Evolutionary conservation across 352 stramenopile species (phyloP).

Genomic region (Globisporangium megalacanthum): DNA sequence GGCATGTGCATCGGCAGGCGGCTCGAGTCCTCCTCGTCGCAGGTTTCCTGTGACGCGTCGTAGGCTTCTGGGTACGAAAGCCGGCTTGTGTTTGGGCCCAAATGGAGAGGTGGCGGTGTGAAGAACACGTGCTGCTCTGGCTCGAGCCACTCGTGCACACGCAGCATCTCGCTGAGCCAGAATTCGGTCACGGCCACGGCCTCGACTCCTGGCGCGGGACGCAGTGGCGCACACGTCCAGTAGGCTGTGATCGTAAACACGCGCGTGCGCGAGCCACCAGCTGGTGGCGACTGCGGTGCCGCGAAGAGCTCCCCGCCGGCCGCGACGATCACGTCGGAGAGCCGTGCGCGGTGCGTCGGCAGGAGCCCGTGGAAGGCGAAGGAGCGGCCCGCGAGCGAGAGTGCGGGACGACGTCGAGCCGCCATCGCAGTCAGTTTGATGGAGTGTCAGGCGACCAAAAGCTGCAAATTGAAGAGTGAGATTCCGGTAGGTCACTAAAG

Average conservation of each 20-base stretch:
- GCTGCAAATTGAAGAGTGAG: no score
- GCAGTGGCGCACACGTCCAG: conserved; percentile 29
- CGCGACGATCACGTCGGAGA: conserved; percentile 11
- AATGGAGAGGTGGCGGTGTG: conserved; percentile 20
- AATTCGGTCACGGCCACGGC: conserved; percentile 37
- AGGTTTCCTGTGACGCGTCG: not conserved
- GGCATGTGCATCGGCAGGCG: conserved; percentile 29
- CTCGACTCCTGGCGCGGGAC: not conserved
- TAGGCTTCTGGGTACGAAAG: conserved; percentile 38
- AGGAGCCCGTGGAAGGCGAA: conserved; percentile 33
- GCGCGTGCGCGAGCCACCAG: not conserved
- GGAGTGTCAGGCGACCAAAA: not conserved
- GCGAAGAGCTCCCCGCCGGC: conserved; percentile 16
- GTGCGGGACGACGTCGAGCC: conserved; percentile 7
- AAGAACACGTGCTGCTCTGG: conserved; percentile 40
- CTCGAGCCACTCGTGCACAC: conserved; percentile 28
- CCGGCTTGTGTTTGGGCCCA: not conserved
- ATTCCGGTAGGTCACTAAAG: no score
- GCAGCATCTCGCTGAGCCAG: conserved; percentile 47
- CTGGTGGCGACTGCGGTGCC: not conserved
- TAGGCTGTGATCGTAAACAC: conserved; percentile 51
- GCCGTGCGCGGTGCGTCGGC: conserved; percentile 7
- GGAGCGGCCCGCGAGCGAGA: conserved; percentile 21
- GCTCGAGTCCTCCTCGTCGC: no score
- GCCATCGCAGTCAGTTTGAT: not conserved